phyloP scores from a whole-genome alignment of 2,329 filamentous ascomycete species.

The Calonectria hongkongensis region DNA sequence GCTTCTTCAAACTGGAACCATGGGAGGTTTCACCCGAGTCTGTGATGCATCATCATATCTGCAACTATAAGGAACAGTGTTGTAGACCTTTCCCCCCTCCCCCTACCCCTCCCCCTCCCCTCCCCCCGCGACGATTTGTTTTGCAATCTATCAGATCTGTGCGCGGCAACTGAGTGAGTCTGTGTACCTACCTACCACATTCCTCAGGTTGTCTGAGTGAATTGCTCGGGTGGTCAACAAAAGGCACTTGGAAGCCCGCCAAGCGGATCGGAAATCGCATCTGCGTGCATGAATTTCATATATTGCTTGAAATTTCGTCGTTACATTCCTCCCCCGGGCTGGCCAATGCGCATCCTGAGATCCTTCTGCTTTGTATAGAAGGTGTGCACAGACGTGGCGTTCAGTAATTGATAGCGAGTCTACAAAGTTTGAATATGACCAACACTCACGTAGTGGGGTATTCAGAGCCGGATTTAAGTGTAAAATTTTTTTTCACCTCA shows the following conservation, averaged over 20 bases:
- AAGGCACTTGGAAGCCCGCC: background rate
- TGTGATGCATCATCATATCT: background rate
- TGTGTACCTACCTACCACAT: background rate
- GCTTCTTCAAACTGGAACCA: background rate
- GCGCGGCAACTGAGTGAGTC: background rate
- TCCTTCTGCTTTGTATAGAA: background rate
- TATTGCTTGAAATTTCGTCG: slow-evolving; percentile 34
- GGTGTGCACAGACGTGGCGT: slow-evolving; percentile 31
- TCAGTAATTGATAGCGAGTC: slow-evolving; percentile 8
- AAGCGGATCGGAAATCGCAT: background rate
- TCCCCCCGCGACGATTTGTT: background rate
- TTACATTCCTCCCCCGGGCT: slow-evolving; percentile 4
- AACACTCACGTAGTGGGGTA: background rate
- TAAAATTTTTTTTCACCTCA: background rate
- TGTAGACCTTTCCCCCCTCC: no score
- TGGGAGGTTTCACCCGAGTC: slow-evolving; percentile 5
- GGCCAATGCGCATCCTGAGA: slow-evolving; percentile 28
- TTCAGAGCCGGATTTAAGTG: background rate
- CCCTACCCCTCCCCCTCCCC: no score
- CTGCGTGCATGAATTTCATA: slow-evolving; percentile 34
- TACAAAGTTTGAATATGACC: background rate
- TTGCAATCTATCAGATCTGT: slow-evolving; percentile 1
- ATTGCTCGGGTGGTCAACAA: background rate
- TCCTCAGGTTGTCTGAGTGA: background rate
- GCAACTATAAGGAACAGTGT: background rate